Evolutionary conservation across 2,329 filamentous ascomycete genomes (phyloP), one percentile per base, ranked within the genome.

Genomic region (Pseudocercospora vitis): DNA sequence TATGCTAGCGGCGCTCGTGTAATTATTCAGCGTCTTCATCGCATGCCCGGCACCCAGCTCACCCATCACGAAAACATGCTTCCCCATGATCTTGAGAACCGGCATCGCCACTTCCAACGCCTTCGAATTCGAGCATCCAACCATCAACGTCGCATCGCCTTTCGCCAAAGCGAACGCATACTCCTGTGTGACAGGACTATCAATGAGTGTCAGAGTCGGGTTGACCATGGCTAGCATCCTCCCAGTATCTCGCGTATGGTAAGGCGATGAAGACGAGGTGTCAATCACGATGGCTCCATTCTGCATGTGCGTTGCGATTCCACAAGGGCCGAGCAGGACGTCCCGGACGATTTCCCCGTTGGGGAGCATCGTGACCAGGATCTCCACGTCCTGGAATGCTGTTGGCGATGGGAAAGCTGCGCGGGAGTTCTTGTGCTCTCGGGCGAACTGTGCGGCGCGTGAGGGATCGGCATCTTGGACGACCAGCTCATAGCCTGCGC

Each of bases 1-100:
- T 19, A 68, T 69, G 31, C 61, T 65, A 3, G 65, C 65, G 12
- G 61, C 63, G 45, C 55, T 61, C 33, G 62, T 61, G 37, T 68
- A 69, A 55, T 68, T 69, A 53, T 69, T 69, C 50, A 69, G 57
- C 26, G 66, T 68, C 60, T 69, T 68, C 66, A 67, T 69, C 24
- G 61, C 67, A 45, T 68, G 66, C 2, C 67, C 68, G 2, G 65
- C 35, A 6, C 68, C 68, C 2, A 70, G 50, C 3, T 59, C 55
- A 3, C 68, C 68, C 68, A 70, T 69, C 4, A 63, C 52, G 40
- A 69, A 69, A 8, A 69, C 62, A 45, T 70, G 60, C 31, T 60
- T 62, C 37, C 64, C 64, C 66, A 69, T 66, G 7, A 60, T 61
- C 39, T 65, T 63, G 44, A 70, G 57, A 2, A 70, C 49, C 4